phyloP scores from a whole-genome alignment of 768 basidiomycete genomes.

The Fomitopsis serialis region DNA sequence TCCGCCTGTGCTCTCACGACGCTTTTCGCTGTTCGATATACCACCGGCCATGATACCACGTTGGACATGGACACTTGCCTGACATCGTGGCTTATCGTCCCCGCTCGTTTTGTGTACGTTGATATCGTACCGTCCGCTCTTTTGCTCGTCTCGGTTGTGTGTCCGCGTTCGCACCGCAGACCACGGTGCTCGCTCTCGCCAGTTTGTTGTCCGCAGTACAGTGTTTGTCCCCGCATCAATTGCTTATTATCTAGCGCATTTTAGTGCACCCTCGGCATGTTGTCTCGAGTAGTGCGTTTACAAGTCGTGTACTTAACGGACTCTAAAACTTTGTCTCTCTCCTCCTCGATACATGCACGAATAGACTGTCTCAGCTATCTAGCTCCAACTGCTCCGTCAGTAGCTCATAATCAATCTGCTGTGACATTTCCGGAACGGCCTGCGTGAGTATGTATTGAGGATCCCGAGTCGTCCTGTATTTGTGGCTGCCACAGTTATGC shows the following conservation, averaged over 20 bases:
- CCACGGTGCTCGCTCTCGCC: neutral
- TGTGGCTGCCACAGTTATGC: too few species aligned
- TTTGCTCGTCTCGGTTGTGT: neutral
- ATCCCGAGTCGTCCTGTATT: too few species aligned
- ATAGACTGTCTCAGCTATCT: neutral
- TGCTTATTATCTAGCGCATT: neutral
- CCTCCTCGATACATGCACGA: neutral
- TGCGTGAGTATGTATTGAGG: too few species aligned
- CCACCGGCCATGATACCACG: neutral
- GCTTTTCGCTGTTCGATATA: neutral
- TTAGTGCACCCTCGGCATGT: neutral
- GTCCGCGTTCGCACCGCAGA: neutral
- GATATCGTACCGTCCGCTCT: slow-evolving; percentile 1
- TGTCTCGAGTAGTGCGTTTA: neutral
- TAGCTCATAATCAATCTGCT: too few species aligned
- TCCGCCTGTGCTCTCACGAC: neutral
- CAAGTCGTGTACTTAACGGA: slow-evolving; percentile 1
- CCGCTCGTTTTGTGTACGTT: neutral
- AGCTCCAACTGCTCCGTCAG: too few species aligned
- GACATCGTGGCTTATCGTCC: neutral
- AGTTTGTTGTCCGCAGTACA: neutral
- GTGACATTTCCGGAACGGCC: too few species aligned
- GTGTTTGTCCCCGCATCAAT: neutral
- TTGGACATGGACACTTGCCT: slow-evolving; percentile 1
- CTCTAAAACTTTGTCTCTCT: neutral